Evolutionary conservation across 352 stramenopile genomes (phyloP).

Genomic region (Saprolegnia diclina): DNA sequence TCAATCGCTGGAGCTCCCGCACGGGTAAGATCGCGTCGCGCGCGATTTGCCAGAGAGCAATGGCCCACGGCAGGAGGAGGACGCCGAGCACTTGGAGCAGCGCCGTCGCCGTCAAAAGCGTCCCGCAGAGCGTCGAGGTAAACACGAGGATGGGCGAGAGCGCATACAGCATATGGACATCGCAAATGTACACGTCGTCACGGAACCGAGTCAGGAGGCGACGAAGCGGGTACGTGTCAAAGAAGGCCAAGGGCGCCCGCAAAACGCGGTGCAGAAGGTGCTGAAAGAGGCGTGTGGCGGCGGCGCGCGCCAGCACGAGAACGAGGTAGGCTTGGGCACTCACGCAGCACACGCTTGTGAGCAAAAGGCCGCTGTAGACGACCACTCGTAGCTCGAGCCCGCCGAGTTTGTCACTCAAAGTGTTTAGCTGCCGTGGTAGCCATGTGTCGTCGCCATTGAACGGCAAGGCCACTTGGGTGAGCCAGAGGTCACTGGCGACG

Average conservation of each 20-base stretch:
- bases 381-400: background rate
- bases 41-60: background rate
- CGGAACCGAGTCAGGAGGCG: background rate
- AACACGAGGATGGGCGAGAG: background rate
- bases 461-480: background rate
- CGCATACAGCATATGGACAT: background rate
- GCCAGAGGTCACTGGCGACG: slow-evolving; percentile 16
- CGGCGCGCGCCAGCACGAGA: background rate
- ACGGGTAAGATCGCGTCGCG: slow-evolving; percentile 1
- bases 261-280: background rate
- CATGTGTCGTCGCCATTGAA: background rate
- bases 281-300: background rate
- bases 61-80: background rate
- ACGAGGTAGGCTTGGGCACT: background rate
- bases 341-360: background rate
- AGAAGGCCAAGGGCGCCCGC: background rate
- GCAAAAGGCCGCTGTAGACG: background rate
- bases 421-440: too few relatives aligned
- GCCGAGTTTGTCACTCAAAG: too few relatives aligned
- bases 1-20: slow-evolving; percentile 10
- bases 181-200: background rate
- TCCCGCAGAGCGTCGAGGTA: background rate
- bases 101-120: background rate
- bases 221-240: background rate
- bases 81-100: background rate